Conservation (phyloP, 2,329 filamentous ascomycete genomes). For the Trichothecium sympodiale region DNA sequence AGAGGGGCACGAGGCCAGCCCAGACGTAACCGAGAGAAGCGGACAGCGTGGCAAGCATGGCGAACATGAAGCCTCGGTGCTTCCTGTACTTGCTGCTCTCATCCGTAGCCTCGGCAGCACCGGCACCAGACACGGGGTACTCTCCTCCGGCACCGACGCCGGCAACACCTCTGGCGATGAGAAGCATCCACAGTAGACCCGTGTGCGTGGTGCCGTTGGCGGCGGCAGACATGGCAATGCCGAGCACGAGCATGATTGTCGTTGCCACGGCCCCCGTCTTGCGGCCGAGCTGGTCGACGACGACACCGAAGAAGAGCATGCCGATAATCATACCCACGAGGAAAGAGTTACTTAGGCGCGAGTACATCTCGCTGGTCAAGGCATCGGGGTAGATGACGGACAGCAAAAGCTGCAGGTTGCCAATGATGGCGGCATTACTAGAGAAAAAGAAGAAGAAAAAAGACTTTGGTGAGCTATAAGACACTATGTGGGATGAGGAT, state of each 20-base stretch:
- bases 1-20: constrained; percentile 35
- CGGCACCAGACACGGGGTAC: constrained; percentile 39
- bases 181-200: constrained; percentile 40
- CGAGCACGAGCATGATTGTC: constrained; percentile 33
- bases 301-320: constrained; percentile 40
- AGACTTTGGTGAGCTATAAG: too few relatives aligned
- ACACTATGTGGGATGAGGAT: constrained; percentile 1
- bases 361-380: constrained; percentile 31
- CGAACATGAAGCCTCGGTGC: constrained; percentile 42
- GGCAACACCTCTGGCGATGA: constrained; percentile 27
- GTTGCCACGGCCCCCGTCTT: constrained; percentile 34
- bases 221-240: constrained; percentile 33
- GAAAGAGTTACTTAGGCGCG: constrained; percentile 42
- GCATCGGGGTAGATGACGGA: constrained; percentile 28
- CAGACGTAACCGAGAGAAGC: constrained; percentile 39
- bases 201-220: constrained; percentile 23
- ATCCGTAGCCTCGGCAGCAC: constrained; percentile 42
- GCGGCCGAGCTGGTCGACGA: constrained; percentile 38
- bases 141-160: constrained; percentile 36
- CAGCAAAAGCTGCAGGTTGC: constrained; percentile 30
- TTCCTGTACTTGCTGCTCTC: constrained; percentile 32
- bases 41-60: constrained; percentile 41
- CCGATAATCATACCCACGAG: constrained; percentile 45
- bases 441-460: too few relatives aligned
- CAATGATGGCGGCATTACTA: constrained; percentile 31